These are phyloP conservation scores for Macrolepiota albuminosa DNA, from an alignment of 768 basidiomycete species.

Conservation along the genomic window DNA sequence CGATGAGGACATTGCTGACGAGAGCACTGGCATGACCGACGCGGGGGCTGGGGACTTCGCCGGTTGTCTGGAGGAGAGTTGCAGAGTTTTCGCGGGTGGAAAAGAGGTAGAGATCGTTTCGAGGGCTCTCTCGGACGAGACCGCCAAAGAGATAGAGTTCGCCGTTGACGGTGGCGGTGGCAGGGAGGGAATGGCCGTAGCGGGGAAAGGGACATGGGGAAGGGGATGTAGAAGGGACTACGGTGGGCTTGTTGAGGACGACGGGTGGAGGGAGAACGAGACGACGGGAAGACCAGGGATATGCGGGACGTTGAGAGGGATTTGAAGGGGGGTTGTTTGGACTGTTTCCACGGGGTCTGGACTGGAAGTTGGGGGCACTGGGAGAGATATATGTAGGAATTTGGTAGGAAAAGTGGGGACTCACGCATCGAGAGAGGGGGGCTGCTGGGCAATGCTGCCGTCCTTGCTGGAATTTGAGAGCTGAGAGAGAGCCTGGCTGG, in stretches of 20 bases:
- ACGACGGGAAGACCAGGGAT: constrained; percentile 80
- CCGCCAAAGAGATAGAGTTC: constrained; percentile 97
- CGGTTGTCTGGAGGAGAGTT: constrained; percentile 79
- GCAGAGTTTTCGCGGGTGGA: constrained; percentile 75
- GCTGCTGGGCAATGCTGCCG: background rate
- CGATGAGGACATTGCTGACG: constrained; percentile 91
- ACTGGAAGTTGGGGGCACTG: constrained; percentile 6
- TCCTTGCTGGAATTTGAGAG: constrained; percentile 33
- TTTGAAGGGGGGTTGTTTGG: constrained; percentile 1
- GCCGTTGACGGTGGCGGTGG: constrained; percentile 69
- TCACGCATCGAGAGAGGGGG: constrained; percentile 28
- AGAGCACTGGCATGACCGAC: constrained; percentile 98
- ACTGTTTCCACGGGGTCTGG: constrained; percentile 18
- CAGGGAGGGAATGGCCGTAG: constrained; percentile 91
- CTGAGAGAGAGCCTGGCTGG: constrained; percentile 66
- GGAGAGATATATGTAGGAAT: background rate
- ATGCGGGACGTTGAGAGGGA: constrained; percentile 48
- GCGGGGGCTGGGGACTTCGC: constrained; percentile 82
- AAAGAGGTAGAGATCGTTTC: constrained; percentile 93
- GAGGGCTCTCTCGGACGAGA: constrained; percentile 83
- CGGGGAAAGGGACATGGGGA: constrained; percentile 93
- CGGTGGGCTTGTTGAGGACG: constrained; percentile 57
- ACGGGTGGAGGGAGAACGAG: constrained; percentile 67
- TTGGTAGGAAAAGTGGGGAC: constrained; percentile 15
- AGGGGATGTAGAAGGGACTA: constrained; percentile 57